A percentile compares a stretch with the other conserved stretches of the same genome.
Evolutionary conservation across 306 rosid genomes (phyloP).

Genomic region (Leucaena leucocephala): DNA sequence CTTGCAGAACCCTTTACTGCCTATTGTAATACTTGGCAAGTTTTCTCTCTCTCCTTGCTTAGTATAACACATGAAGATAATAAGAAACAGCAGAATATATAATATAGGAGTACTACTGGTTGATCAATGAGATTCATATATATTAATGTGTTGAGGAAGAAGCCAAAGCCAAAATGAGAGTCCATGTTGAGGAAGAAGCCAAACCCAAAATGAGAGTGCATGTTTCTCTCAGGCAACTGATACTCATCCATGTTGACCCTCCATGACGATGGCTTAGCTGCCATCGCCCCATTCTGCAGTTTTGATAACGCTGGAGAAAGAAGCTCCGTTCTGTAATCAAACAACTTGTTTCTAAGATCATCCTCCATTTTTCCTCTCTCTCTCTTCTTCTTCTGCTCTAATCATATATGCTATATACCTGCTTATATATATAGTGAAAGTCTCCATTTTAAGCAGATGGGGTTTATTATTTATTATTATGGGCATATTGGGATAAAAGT

Average conservation of each 20-base stretch:
- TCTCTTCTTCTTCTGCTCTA: background rate
- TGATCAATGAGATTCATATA: background rate
- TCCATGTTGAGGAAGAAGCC: conserved; percentile 46
- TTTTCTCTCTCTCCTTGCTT: conserved; percentile 61
- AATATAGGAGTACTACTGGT: background rate
- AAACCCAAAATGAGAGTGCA: conserved; percentile 57
- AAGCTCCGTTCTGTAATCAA: conserved; percentile 69
- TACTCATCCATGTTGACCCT: conserved; percentile 71
- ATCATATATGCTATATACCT: background rate
- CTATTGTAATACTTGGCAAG: conserved; percentile 75
- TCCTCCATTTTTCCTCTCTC: conserved; percentile 40
- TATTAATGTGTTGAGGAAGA: conserved; percentile 45
- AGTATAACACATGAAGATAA: background rate
- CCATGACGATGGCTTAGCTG: conserved; percentile 74
- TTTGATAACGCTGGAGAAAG: conserved; percentile 57
- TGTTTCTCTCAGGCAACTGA: conserved; percentile 54
- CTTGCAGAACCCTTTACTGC: conserved; percentile 74
- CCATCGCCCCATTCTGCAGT: conserved; percentile 39
- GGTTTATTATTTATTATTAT: conserved; percentile 1
- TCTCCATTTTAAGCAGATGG: background rate
- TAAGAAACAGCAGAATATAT: background rate
- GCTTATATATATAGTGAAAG: background rate
- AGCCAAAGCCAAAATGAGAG: conserved; percentile 58
- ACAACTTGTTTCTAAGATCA: conserved; percentile 54
- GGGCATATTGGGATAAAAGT: too few relatives aligned